Evolutionary conservation across 768 basidiomycete species (phyloP), one percentile per base, ranked within the genome.

Genomic region (Lactarius tabidus): DNA sequence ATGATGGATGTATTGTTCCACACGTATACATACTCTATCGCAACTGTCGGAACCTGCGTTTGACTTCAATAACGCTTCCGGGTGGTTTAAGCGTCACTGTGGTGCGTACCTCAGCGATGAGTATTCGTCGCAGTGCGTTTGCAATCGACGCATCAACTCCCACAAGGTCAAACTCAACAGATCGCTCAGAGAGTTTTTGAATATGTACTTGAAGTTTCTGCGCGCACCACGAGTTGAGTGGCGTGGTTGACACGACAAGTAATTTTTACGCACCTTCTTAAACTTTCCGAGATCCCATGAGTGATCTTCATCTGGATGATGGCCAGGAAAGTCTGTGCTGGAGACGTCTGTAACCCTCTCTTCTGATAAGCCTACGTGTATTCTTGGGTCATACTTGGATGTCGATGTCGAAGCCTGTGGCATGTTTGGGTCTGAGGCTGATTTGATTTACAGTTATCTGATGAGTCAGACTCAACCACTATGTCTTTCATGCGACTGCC

Each of bases 121-220:
- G 81, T 61, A 97, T 93, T 63, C 97, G 82, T 31, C 97, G 82
- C 69, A 96, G 85, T 0, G 96, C 94, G 75, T 99, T 98, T 35
- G 97, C 95, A 64, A 99, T 91, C 18, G 93, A 91, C 0, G 97
- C 92, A 74, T 99, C 96, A 33, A 98, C 90, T 6, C 96, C 95
- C 62, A 98, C 84, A 53, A 98, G 80, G 77, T 99, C 97, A 75
- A 99, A 96, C 70, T 98, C 95, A 67, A 97, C 85, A 2, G 90
- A 88, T 18, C 88, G 83, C 51, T 89, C 83, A 0, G 95, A 96
- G 39, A 95, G 78, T 51, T 91, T 83, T 66, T 90, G 85, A 39
- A 97, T 81, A 63, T 87, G 81, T 12, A 94, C 85, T 72, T 80
- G 78, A 61, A 95, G 79, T 72, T 82, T 89, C 93, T 93, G 76